Evolutionary conservation across 176 grass and related monocot species (phyloP).

Genomic region (Secale cereale): DNA sequence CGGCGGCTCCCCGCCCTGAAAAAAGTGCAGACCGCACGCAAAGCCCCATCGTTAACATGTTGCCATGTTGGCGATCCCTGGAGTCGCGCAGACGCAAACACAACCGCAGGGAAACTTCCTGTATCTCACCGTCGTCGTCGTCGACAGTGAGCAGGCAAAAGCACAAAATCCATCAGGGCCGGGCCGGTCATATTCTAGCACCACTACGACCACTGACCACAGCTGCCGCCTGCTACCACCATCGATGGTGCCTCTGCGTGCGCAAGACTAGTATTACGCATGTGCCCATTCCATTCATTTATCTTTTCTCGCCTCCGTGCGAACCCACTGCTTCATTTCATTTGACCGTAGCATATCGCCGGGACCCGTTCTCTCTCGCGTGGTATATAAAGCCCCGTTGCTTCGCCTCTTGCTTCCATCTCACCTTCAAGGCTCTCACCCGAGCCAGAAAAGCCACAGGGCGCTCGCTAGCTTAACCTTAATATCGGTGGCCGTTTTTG

Average conservation of each 20-base stretch:
- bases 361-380: constrained; percentile 10
- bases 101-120: constrained; percentile 5
- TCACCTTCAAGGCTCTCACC: neutral
- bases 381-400: constrained; percentile 7
- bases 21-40: neutral
- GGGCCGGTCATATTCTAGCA: too few relatives aligned
- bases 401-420: neutral
- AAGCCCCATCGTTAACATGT: too few relatives aligned
- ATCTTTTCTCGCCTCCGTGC: neutral
- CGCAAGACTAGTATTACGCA: too few relatives aligned
- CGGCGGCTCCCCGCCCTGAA: neutral
- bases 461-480: neutral
- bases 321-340: neutral
- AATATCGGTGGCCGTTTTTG: neutral
- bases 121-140: neutral
- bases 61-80: too few relatives aligned
- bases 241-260: too few relatives aligned
- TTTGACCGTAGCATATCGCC: neutral
- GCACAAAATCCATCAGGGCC: too few relatives aligned
- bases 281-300: too few relatives aligned
- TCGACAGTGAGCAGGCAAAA: too few relatives aligned
- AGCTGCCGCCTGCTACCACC: too few relatives aligned
- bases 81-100: neutral
- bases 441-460: neutral
- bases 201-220: too few relatives aligned